Conservation (phyloP, 305 asterid species). For the Fraxinus sp. region DNA sequence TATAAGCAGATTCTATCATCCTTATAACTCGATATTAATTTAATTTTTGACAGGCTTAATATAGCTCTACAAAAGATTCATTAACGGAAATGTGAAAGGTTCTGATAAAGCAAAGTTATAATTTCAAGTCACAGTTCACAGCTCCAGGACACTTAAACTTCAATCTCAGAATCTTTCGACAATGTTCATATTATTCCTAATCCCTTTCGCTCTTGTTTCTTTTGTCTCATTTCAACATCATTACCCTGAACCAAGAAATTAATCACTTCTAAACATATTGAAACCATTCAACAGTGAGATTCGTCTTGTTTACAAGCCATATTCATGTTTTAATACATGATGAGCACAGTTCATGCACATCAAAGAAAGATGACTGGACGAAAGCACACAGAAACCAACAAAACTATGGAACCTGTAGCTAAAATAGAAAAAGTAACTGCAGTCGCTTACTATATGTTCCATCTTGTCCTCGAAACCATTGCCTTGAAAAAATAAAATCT, state of each 20-base stretch:
- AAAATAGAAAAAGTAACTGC: slow-evolving; percentile 13
- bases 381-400: slow-evolving; percentile 8
- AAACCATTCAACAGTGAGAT: slow-evolving; percentile 2
- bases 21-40: not conserved
- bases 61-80: not conserved
- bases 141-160: slow-evolving; percentile 11
- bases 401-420: not conserved
- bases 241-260: not conserved
- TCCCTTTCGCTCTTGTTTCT: not conserved
- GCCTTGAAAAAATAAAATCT: slow-evolving; percentile 91
- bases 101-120: not conserved
- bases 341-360: slow-evolving; percentile 19
- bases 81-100: not conserved
- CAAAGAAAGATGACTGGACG: slow-evolving; percentile 15
- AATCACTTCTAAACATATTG: slow-evolving; percentile 13
- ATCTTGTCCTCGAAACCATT: slow-evolving; percentile 96
- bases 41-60: slow-evolving; percentile 10
- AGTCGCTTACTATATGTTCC: slow-evolving; percentile 85
- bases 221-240: not conserved
- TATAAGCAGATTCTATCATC: slow-evolving; percentile 12
- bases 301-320: not conserved
- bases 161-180: slow-evolving; percentile 8
- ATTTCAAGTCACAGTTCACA: slow-evolving; percentile 8
- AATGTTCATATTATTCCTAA: slow-evolving; percentile 12
- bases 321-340: slow-evolving; percentile 9